Conservation (phyloP, 2,329 filamentous ascomycete genomes). For the Rugonectria rugulosa region DNA sequence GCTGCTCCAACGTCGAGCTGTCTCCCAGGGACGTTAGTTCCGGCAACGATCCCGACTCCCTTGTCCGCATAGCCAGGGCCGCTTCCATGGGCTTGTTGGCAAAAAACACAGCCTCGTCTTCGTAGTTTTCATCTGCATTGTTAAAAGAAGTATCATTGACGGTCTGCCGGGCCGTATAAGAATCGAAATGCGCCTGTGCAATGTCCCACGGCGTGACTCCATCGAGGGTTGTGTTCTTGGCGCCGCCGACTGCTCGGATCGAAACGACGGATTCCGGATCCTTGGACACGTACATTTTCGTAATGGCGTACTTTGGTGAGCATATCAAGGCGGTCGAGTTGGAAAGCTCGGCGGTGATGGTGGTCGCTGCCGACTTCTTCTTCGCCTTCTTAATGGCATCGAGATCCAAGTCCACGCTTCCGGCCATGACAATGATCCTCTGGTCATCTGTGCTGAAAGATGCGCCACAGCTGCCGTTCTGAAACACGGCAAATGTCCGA, state of each 20-base stretch:
- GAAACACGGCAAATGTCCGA: conserved; percentile 28
- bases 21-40: conserved; percentile 37
- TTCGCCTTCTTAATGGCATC: conserved; percentile 26
- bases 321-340: conserved; percentile 31
- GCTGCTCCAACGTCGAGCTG: conserved; percentile 28
- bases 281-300: conserved; percentile 28
- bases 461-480: conserved; percentile 25
- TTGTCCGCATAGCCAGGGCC: conserved; percentile 40
- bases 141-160: conserved; percentile 9
- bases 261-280: conserved; percentile 25
- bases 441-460: conserved; percentile 29
- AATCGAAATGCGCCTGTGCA: conserved; percentile 30
- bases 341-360: conserved; percentile 20
- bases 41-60: conserved; percentile 27
- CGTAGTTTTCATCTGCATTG: conserved; percentile 27
- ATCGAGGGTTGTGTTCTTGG: conserved; percentile 27
- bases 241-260: conserved; percentile 1
- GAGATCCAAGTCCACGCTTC: conserved; percentile 26
- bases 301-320: conserved; percentile 32
- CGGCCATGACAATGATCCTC: conserved; percentile 33
- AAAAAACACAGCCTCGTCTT: conserved; percentile 35
- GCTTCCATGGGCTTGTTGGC: conserved; percentile 45
- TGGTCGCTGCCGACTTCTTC: conserved; percentile 15
- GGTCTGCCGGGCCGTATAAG: conserved; percentile 18
- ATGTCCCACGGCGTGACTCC: conserved; percentile 32